Evolutionary conservation across 2,329 filamentous ascomycete genomes (phyloP).

Genomic region (Leptographium radiaticola): DNA sequence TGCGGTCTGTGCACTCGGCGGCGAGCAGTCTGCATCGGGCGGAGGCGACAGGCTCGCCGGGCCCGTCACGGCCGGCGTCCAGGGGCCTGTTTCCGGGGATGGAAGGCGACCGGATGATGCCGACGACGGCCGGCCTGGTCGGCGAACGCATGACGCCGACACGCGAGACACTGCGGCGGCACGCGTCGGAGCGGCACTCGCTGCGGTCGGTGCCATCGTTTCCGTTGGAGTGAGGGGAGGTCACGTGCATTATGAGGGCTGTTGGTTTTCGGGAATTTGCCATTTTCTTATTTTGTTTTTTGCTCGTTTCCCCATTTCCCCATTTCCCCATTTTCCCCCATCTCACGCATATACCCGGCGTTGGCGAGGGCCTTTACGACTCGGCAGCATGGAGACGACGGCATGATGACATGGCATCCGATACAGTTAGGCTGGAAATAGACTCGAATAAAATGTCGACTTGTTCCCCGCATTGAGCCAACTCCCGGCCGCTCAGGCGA

Average conservation of each 20-base stretch:
- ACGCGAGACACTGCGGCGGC: constrained; percentile 5
- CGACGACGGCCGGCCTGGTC: background rate
- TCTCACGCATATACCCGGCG: too few relatives aligned
- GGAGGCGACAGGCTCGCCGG: background rate
- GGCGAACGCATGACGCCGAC: constrained; percentile 7
- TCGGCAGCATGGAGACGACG: constrained; percentile 1
- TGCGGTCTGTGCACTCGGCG: constrained; percentile 5
- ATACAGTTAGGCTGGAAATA: background rate
- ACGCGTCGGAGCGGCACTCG: constrained; percentile 7
- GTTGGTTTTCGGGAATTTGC: background rate
- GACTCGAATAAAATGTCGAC: background rate
- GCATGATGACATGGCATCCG: background rate
- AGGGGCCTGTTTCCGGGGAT: background rate
- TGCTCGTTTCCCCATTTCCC: too few relatives aligned
- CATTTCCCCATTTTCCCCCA: too few relatives aligned
- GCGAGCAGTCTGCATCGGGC: background rate
- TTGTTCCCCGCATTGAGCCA: background rate
- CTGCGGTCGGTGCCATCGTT: background rate
- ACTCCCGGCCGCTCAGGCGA: too few relatives aligned
- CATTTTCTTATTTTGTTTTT: background rate
- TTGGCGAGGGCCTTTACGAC: background rate
- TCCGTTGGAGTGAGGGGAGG: background rate
- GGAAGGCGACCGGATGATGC: background rate
- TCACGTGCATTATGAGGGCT: background rate
- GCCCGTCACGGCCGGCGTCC: background rate